Percentiles rank a stretch among this genome's conserved stretches.
Conservation (phyloP, 2,329 filamentous ascomycete genomes). For the Alternaria novae-zelandiae region DNA sequence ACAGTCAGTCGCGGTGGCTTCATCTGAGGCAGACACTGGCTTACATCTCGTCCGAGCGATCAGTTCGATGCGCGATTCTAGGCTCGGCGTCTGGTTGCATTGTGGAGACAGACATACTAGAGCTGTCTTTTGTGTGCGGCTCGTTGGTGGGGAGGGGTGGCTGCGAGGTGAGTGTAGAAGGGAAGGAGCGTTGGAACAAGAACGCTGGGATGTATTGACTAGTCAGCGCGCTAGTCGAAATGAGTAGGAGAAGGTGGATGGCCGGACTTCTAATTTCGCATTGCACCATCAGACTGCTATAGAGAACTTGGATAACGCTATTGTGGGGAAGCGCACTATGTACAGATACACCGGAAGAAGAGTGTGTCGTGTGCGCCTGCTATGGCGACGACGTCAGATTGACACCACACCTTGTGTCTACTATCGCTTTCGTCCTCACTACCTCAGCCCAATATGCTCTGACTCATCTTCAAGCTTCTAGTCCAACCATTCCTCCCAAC, state of each 20-base stretch:
- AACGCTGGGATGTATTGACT: background rate
- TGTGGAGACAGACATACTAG: background rate
- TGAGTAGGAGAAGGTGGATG: background rate
- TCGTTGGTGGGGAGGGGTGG: background rate
- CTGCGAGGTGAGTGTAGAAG: background rate
- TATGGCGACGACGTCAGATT: no score
- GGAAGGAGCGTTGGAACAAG: background rate
- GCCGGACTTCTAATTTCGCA: no score
- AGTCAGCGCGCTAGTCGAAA: background rate
- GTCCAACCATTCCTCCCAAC: no score
- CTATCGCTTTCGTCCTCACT: no score
- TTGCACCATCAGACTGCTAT: no score
- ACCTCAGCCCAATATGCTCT: no score
- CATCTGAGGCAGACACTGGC: background rate
- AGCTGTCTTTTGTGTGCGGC: background rate
- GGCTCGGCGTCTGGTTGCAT: rapidly evolving
- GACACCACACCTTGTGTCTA: no score
- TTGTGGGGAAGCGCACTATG: background rate
- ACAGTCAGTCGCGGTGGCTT: background rate
- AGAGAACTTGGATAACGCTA: background rate
- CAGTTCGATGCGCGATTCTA: rapidly evolving
- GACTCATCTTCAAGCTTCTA: no score
- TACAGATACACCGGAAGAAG: rapidly evolving
- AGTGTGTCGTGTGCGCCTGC: background rate
- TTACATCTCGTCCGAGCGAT: rapidly evolving